Base-by-base conservation (phyloP, 225 moss, liverwort and hornwort species). In the Lunularia cruciata region DNA sequence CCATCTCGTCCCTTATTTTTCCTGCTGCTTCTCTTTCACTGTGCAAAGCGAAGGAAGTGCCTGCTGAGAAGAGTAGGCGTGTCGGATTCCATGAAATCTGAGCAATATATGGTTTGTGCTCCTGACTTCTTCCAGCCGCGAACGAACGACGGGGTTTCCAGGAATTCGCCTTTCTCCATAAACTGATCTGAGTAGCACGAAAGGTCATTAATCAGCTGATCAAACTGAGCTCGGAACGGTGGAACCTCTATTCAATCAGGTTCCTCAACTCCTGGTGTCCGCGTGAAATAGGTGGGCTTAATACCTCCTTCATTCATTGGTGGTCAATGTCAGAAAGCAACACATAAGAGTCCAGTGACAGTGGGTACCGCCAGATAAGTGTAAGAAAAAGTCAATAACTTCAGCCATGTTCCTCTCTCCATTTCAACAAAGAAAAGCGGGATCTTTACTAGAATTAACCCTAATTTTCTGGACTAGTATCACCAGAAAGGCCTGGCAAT, bases 161-260 rank as follows among this genome's bases (percentile, higher is more conserved):
- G 22, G n/a, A 20, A 35, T 25, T 66, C 34, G 65, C 65, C 65
- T 66, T 66, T 49, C 63, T 63, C 63, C 63, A 63, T 63, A 63
- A 63, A 15, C 63, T 63, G 63, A 63, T 63, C 63, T 63, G 63
- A 63, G 63, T 63, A 40, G 63, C 27, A 63, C 43, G 42, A 63
- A 27, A 43, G 63, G 63, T 63, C 26, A 63, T 63, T 63, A 63
- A 63, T 60, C 37, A 60, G 37, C 22, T 60, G 38, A 60, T 60
- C 60, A 23, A 60, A n/a, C n/a, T n/a, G n/a, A n/a, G n/a, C n/a
- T n/a, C n/a, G n/a, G n/a, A n/a, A n/a, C n/a, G n/a, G n/a, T n/a
- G n/a, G 40, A 40, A 40, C 13, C 13, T 40, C 40, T 40, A 13
- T 40, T n/a, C n/a, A n/a, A n/a, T n/a, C n/a, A n/a, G n/a, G n/a